These are phyloP conservation scores for Tolypocladium amazonense DNA, from an alignment of 2,329 filamentous ascomycete species.

Conservation along the genomic window DNA sequence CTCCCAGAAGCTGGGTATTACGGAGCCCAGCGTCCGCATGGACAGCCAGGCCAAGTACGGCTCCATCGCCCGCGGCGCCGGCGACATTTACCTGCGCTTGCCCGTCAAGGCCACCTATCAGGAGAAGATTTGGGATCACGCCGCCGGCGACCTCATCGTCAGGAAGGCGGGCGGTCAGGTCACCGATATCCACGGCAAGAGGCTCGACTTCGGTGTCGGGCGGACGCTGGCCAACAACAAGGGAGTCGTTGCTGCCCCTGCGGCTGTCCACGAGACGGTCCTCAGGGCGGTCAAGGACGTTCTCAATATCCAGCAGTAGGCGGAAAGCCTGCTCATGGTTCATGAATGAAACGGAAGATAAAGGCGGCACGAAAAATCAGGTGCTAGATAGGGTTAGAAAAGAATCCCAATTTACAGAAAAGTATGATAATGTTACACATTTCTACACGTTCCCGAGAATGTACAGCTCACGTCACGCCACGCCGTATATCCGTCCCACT, in stretches of 20 bases:
- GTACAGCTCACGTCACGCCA: neutral
- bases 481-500: neutral
- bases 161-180: constrained; percentile 88
- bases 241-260: constrained; percentile 83
- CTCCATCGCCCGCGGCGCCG: constrained; percentile 85
- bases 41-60: constrained; percentile 98
- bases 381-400: neutral
- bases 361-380: neutral
- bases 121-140: constrained; percentile 99
- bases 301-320: constrained; percentile 31
- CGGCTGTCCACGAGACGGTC: constrained; percentile 63
- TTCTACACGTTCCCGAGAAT: neutral
- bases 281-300: constrained; percentile 76
- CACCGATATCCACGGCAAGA: constrained; percentile 76
- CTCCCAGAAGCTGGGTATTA: constrained; percentile 76
- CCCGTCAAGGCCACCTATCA: constrained; percentile 81
- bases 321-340: neutral
- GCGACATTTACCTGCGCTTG: constrained; percentile 86
- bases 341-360: neutral
- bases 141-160: constrained; percentile 88
- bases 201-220: constrained; percentile 77
- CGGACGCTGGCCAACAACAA: constrained; percentile 83
- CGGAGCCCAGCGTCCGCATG: constrained; percentile 82
- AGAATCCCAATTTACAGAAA: neutral
- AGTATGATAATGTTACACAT: constrained; percentile 2